Evolutionary conservation across 2,329 filamentous ascomycete species (phyloP), one percentile per base, ranked within the genome.

Genomic region (Endoconidiophora laricicola): DNA sequence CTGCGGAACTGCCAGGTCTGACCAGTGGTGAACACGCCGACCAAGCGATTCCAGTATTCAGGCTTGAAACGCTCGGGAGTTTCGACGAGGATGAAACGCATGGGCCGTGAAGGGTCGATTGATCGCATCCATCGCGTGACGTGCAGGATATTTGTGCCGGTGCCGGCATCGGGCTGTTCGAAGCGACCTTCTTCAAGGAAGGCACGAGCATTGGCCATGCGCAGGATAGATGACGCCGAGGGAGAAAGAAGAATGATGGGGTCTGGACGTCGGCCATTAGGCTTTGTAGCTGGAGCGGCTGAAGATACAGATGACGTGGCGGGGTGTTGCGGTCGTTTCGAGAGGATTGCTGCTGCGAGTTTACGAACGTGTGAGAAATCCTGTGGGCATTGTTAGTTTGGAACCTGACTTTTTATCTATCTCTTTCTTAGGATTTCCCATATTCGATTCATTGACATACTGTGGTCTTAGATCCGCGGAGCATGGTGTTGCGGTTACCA

Each of bases 1-100:
- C 79, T 84, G 68, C 95, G 94, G 69, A 98, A 98, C 66, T 98
- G 91, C 91, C 91, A 98, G 7, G 83, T 80, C 68, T 98, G 91
- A 33, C 91, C 91, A 0, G 91, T 98, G 0, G 91, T 98, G 67
- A 98, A 96, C 52, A 98, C 88, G 10, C 85, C 91, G 1, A 95
- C 91, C 5, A 98, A 83, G 47, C 88, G 81, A 59, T 81, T 81
- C 91, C 91, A 98, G 70, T 96, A 95, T 62, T 96, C 88, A 0
- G 91, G 91, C 64, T 94, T 94, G 74, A 98, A 98, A 63, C 91
- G 83, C 61, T 93, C 82, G 0, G 88, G 84, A 16, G 81, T 83
- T 63, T 98, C 91, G 49, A 96, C 90, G 38, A 98, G 79, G 61
- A 96, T 93, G 70, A 98, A 98, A 44, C 88, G 85, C 60, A 91